Evolutionary conservation across 345 rosid genomes (phyloP), one percentile per base, ranked within the genome.

Genomic region (Nephelium lappaceum): DNA sequence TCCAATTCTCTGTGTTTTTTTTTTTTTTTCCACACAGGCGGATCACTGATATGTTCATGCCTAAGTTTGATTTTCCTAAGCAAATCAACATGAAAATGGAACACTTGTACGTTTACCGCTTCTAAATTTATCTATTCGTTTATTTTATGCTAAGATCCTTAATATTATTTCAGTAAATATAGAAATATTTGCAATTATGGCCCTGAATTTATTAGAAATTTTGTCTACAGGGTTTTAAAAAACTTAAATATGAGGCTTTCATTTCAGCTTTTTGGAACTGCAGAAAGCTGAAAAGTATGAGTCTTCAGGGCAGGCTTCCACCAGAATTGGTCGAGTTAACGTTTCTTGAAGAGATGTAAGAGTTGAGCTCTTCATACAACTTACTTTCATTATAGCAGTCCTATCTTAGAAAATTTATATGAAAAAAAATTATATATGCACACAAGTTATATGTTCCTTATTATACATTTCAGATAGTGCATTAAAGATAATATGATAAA

Each of bases 31-130:
- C 71, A 42, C 69, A 69, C 87, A 91, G 95, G 90, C 89, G 88
- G 85, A 89, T 91, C 71, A 80, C 81, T 74, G 89, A 89, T 65
- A 80, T 91, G 77, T 80, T 27, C 75, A 91, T 87, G 71, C 86
- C 90, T 53, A 55, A 72, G 62, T 92, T 89, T 75, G 58, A 74
- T 70, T 89, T 91, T 77, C 92, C 93, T 41, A 8, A 16, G 47
- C 67, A 86, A 58, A 85, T 5, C n/a, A 16, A 15, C 47, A 86
- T 78, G n/a, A 12, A 25, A 47, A 51, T 79, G 63, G 63, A 81
- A 80, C 72, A 76, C 43, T 61, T 89, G 95, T 91, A 84, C 60
- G 94, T 81, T 65, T 67, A 63, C 16, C 72, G 41, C 72, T 72
- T 15, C 53, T 64, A 27, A 64, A 14, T 64, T 8, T 14, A 24